Evolutionary conservation across 371 early-diverging fungal species (phyloP).

Genomic region (Mortierella sp.): DNA sequence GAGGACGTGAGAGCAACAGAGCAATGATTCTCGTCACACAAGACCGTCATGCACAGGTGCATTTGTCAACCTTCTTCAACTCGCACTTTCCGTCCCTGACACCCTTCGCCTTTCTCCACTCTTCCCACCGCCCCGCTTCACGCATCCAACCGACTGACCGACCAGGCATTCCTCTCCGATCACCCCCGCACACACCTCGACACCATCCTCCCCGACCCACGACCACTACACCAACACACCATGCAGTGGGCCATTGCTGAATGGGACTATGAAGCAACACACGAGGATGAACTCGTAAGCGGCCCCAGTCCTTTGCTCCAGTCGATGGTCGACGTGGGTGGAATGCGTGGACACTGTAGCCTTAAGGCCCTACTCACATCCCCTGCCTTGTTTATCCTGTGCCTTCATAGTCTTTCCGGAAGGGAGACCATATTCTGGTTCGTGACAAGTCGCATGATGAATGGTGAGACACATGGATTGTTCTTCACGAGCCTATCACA

Average conservation of each 20-base stretch:
- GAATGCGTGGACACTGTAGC: neutral
- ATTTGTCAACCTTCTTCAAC: too few species aligned
- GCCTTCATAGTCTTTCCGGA: slow-evolving; percentile 32
- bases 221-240: neutral
- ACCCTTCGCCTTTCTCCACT: too few species aligned
- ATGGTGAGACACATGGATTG: slow-evolving; percentile 22
- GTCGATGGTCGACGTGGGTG: neutral
- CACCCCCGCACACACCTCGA: neutral
- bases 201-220: neutral
- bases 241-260: slow-evolving; percentile 55
- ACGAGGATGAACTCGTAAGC: slow-evolving; percentile 53
- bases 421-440: slow-evolving; percentile 48
- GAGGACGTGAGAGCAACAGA: too few species aligned
- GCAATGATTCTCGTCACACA: too few species aligned
- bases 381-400: neutral
- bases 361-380: neutral
- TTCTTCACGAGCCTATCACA: neutral
- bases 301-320: neutral
- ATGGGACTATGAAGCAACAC: slow-evolving; percentile 51
- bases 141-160: too few species aligned
- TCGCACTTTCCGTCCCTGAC: too few species aligned
- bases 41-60: too few species aligned
- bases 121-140: too few species aligned
- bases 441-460: slow-evolving; percentile 41
- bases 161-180: neutral